A percentile compares a stretch with the other conserved stretches of the same genome.
Evolutionary conservation across 2,329 filamentous ascomycete genomes (phyloP).

Genomic region (Aspergillus uvarum): DNA sequence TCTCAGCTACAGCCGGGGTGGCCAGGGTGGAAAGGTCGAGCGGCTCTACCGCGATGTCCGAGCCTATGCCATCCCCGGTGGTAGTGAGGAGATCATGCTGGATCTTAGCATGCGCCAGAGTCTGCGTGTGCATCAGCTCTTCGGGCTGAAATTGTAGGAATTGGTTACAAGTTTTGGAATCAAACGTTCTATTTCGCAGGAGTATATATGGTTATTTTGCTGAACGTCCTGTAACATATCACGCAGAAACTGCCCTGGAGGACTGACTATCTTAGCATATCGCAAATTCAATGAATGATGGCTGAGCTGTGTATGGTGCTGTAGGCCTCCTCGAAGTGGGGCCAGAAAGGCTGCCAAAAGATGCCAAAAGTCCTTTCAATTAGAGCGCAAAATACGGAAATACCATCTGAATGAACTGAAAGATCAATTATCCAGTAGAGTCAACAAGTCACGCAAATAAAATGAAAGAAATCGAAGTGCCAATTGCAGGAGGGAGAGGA

Average conservation of each 20-base stretch:
- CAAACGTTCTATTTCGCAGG: not conserved
- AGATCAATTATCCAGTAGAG: too few relatives aligned
- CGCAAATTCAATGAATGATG: not conserved
- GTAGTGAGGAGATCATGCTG: constrained; percentile 97
- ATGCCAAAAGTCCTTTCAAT: not conserved
- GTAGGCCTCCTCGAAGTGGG: not conserved
- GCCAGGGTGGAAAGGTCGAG: constrained; percentile 94
- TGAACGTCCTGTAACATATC: constrained; percentile 15
- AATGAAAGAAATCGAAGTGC: too few relatives aligned
- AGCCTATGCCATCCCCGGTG: constrained; percentile 94
- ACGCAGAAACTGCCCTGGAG: not conserved
- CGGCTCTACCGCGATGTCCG: constrained; percentile 90
- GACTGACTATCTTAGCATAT: not conserved
- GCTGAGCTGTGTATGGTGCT: not conserved
- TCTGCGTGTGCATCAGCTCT: constrained; percentile 79
- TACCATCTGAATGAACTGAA: not conserved
- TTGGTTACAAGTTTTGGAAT: not conserved
- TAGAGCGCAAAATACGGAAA: not conserved
- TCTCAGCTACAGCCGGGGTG: constrained; percentile 84
- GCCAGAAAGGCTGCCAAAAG: not conserved
- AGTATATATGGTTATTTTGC: constrained; percentile 10
- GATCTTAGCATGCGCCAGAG: constrained; percentile 93
- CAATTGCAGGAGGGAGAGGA: too few relatives aligned
- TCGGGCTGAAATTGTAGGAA: constrained; percentile 89
- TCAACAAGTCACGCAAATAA: too few relatives aligned